A percentile compares a stretch with the other conserved stretches of the same genome.
These are phyloP conservation scores for Vachellia collinsii DNA, from an alignment of 306 rosid species.

Conservation along the genomic window DNA sequence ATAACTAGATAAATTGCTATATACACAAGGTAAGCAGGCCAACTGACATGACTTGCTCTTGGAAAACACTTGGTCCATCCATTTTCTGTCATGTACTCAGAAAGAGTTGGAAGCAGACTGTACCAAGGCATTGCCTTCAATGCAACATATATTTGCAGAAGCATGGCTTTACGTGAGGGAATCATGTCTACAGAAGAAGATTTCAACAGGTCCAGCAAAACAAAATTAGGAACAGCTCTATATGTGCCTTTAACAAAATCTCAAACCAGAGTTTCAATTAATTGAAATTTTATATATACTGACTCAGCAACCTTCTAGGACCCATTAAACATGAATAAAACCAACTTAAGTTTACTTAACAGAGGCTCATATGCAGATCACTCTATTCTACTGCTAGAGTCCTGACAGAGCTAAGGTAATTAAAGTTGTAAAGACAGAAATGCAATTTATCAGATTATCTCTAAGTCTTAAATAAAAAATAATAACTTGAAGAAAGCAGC, in stretches of 20 bases:
- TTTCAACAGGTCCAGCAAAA: constrained; percentile 33
- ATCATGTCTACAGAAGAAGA: constrained; percentile 68
- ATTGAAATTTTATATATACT: not conserved
- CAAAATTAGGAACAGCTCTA: not conserved
- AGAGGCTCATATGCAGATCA: constrained; percentile 11
- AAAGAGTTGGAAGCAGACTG: constrained; percentile 67
- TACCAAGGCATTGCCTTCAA: constrained; percentile 96
- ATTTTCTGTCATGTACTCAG: constrained; percentile 77
- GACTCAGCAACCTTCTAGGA: constrained; percentile 21
- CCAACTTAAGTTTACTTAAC: not conserved
- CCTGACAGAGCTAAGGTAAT: not conserved
- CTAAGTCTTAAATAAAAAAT: not conserved
- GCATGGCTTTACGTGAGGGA: constrained; percentile 79
- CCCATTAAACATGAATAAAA: constrained; percentile 6
- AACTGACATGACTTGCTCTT: constrained; percentile 64
- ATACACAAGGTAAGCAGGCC: constrained; percentile 57
- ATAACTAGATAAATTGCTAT: constrained; percentile 60
- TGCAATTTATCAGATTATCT: not conserved
- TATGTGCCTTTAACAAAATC: not conserved
- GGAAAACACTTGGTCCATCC: constrained; percentile 84
- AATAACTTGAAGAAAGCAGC: not conserved
- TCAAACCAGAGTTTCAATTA: not conserved
- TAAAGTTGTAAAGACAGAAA: not conserved
- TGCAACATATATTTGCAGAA: constrained; percentile 79
- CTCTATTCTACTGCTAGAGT: not conserved